Percentiles rank a stretch among this genome's conserved stretches.
phyloP scores from a whole-genome alignment of 352 stramenopile genomes.

The Globisporangium paddicum region DNA sequence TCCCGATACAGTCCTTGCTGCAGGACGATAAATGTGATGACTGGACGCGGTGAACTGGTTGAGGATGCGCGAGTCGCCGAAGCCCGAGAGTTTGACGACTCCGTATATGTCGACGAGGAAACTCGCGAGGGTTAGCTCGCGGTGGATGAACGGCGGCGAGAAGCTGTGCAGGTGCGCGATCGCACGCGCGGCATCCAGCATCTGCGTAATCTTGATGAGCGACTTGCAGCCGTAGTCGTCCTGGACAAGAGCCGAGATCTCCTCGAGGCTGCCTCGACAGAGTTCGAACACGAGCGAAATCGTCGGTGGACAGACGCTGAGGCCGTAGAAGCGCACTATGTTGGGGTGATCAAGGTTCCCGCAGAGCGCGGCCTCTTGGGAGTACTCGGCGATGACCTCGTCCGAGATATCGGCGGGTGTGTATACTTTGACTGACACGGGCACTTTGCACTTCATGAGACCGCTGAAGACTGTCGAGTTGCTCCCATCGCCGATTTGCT shows the following conservation, averaged over 20 bases:
- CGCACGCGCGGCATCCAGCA: constrained; percentile 56
- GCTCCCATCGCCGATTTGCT: constrained; percentile 40
- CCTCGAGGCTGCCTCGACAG: constrained; percentile 50
- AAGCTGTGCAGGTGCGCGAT: constrained; percentile 76
- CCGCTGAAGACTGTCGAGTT: constrained; percentile 49
- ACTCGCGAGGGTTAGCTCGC: constrained; percentile 69
- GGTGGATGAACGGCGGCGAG: constrained; percentile 63
- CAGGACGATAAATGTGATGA: background rate
- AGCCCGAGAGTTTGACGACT: constrained; percentile 64
- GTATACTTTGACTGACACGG: constrained; percentile 71
- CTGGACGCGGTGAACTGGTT: constrained; percentile 12
- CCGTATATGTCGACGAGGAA: constrained; percentile 60
- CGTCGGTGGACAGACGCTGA: constrained; percentile 57
- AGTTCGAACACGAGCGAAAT: constrained; percentile 72
- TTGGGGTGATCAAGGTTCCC: constrained; percentile 57
- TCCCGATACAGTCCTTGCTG: background rate
- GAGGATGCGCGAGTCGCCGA: constrained; percentile 55
- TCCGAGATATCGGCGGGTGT: constrained; percentile 53
- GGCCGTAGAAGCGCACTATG: constrained; percentile 51
- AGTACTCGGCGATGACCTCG: constrained; percentile 49
- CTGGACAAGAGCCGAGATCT: constrained; percentile 29
- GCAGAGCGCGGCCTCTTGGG: constrained; percentile 52
- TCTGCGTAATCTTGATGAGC: constrained; percentile 51
- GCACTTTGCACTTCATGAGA: constrained; percentile 31
- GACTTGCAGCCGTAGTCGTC: constrained; percentile 42